Evolutionary conservation across 805 yeast species (phyloP).

Genomic region (Metschnikowia dekortorum): DNA sequence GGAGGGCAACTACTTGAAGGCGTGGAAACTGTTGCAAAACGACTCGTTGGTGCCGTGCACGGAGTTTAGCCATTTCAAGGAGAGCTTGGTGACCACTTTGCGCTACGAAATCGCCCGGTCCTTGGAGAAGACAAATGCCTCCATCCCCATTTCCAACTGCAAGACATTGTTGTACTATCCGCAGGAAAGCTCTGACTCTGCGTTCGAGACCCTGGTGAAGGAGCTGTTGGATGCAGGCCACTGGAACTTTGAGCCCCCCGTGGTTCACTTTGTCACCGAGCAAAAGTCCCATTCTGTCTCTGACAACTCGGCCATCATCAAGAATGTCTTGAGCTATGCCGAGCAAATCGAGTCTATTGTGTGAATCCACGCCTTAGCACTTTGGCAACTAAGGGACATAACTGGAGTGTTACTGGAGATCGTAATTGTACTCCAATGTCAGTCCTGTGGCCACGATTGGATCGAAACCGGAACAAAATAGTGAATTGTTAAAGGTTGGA

Average conservation of each 20-base stretch:
- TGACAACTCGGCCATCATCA: constrained; percentile 47
- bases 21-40: constrained; percentile 70
- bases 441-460: too few species aligned
- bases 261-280: constrained; percentile 52
- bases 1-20: constrained; percentile 95
- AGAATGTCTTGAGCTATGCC: constrained; percentile 79
- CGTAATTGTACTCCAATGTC: too few species aligned
- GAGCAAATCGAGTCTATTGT: constrained; percentile 90
- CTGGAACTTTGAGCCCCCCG: constrained; percentile 56
- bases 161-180: constrained; percentile 72
- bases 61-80: constrained; percentile 77
- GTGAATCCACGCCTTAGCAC: constrained; percentile 20
- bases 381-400: not conserved
- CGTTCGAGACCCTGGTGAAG: constrained; percentile 28
- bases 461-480: too few species aligned
- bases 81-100: constrained; percentile 70
- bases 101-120: constrained; percentile 83
- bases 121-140: constrained; percentile 70
- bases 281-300: constrained; percentile 38
- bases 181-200: constrained; percentile 35
- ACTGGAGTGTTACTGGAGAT: too few species aligned
- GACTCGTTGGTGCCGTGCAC: constrained; percentile 54
- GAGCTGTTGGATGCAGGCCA: constrained; percentile 39
- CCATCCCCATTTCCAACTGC: constrained; percentile 77
- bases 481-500: too few species aligned